phyloP scores from a whole-genome alignment of 1,284 basidiomycete genomes.

The Ustanciosporium gigantosporum region DNA sequence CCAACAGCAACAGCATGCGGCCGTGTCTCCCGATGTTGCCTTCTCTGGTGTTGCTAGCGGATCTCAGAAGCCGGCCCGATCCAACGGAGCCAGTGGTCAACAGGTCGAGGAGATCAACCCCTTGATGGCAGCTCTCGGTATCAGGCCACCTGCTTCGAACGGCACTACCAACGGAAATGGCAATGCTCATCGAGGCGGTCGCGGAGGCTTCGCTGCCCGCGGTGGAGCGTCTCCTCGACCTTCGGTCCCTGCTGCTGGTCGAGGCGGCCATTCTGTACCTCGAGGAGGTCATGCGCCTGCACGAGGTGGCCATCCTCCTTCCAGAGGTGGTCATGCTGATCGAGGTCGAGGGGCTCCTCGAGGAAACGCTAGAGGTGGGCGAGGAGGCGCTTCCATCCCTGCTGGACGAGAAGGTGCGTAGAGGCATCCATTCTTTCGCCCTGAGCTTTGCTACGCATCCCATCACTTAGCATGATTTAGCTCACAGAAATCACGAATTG shows the following conservation, averaged over 20 bases:
- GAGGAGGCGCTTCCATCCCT: conserved; percentile 1
- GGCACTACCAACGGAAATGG: neutral
- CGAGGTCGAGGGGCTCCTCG: conserved; percentile 7
- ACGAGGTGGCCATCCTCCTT: too few species aligned
- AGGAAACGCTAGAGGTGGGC: neutral
- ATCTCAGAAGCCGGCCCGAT: conserved; percentile 20
- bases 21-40: conserved; percentile 31
- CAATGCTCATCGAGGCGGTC: conserved; percentile 3
- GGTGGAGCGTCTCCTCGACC: too few species aligned
- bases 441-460: too few species aligned
- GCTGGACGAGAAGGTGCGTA: too few species aligned
- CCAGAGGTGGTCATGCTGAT: conserved; percentile 13
- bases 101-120: conserved; percentile 34
- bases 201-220: neutral
- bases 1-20: conserved; percentile 23
- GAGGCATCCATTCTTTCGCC: too few species aligned
- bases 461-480: too few species aligned
- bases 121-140: conserved; percentile 37
- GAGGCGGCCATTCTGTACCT: too few species aligned
- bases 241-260: too few species aligned
- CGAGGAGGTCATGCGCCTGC: too few species aligned
- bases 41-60: conserved; percentile 44
- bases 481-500: too few species aligned
- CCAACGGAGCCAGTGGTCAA: conserved; percentile 6
- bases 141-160: conserved; percentile 14